Evolutionary conservation across 805 yeast species (phyloP).

Genomic region (Wickerhamomyces chaumierensis): DNA sequence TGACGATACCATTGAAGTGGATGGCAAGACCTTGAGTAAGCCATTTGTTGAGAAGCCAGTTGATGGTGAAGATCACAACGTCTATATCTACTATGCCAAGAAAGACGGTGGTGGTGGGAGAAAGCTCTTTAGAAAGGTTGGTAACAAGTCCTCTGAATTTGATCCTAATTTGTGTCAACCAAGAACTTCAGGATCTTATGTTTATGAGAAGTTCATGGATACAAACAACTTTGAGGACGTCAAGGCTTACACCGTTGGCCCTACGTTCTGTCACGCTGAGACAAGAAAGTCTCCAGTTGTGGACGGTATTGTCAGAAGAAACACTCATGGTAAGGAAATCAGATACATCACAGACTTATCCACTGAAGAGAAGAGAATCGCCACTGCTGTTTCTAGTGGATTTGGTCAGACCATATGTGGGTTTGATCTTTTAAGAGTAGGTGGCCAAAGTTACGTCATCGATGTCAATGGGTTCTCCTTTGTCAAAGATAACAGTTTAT

Average conservation of each 20-base stretch:
- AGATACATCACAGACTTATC: slow-evolving; percentile 77
- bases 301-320: slow-evolving; percentile 96
- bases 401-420: slow-evolving; percentile 96
- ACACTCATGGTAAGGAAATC: slow-evolving; percentile 95
- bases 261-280: slow-evolving; percentile 88
- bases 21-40: slow-evolving; percentile 62
- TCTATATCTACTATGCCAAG: slow-evolving; percentile 79
- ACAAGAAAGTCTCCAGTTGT: slow-evolving; percentile 98
- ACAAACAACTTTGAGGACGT: slow-evolving; percentile 98
- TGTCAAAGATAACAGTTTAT: slow-evolving; percentile 81
- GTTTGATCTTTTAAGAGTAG: slow-evolving; percentile 82
- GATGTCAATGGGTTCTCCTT: slow-evolving; percentile 98
- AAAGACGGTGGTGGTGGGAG: slow-evolving; percentile 97
- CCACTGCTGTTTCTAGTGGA: slow-evolving; percentile 57
- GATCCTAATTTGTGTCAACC: slow-evolving; percentile 70
- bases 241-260: slow-evolving; percentile 95
- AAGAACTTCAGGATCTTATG: slow-evolving; percentile 81
- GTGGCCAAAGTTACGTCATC: slow-evolving; percentile 82
- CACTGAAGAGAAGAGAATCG: slow-evolving; percentile 69
- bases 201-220: slow-evolving; percentile 93
- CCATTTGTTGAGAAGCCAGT: slow-evolving; percentile 98
- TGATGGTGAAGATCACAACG: slow-evolving; percentile 97
- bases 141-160: slow-evolving; percentile 92
- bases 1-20: slow-evolving; percentile 69
- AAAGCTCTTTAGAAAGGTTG: slow-evolving; percentile 85